These are phyloP conservation scores for Chaetomium sp. DNA, from an alignment of 2,329 filamentous ascomycete genomes.

Conservation along the genomic window DNA sequence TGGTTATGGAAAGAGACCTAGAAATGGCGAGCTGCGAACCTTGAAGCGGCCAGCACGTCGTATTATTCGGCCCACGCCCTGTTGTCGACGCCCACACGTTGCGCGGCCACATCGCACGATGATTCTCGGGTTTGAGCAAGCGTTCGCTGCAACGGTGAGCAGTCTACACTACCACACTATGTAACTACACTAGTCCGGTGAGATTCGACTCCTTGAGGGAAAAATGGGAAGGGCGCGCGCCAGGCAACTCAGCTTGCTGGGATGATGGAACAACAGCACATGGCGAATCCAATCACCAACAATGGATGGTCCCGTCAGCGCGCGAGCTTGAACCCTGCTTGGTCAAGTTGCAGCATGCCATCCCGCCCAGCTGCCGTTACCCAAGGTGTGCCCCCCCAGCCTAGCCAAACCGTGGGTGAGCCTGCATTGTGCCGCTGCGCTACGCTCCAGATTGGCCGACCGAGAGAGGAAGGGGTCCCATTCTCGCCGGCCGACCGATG, in stretches of 20 bases:
- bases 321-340: neutral
- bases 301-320: no score
- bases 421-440: neutral
- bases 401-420: no score
- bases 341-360: neutral
- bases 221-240: no score
- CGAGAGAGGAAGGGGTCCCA: neutral
- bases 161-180: neutral
- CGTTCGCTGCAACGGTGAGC: neutral
- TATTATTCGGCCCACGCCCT: no score
- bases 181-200: neutral
- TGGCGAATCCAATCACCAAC: no score
- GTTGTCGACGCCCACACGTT: neutral
- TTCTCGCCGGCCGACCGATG: neutral
- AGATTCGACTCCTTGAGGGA: neutral
- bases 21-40: no score
- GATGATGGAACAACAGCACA: no score
- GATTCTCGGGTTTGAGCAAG: neutral
- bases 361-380: neutral
- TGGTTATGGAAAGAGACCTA: no score
- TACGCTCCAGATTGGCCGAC: constrained; percentile 6
- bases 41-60: no score
- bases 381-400: no score
- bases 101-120: neutral
- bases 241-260: no score